These are phyloP conservation scores for Ichthyophthirius multifiliis DNA, from an alignment of 169 alveolate species.

Conservation along the genomic window DNA sequence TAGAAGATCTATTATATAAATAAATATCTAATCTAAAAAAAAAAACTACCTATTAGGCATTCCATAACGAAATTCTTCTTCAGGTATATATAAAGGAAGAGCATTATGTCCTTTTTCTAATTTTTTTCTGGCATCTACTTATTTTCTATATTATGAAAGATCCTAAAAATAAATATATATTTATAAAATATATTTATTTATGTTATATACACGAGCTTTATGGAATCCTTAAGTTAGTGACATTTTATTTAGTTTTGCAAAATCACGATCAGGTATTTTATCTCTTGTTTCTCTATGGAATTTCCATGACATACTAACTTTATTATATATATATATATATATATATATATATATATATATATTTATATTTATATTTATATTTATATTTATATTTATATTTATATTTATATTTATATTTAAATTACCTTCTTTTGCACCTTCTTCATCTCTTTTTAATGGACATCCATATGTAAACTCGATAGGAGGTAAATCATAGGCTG, in stretches of 20 bases:
- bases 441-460: slow-evolving; percentile 57
- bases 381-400: too few species aligned
- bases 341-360: too few species aligned
- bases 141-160: slow-evolving; percentile 26
- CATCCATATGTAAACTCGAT: slow-evolving; percentile 51
- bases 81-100: slow-evolving; percentile 37
- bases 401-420: too few species aligned
- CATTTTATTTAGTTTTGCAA: slow-evolving; percentile 35
- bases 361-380: too few species aligned
- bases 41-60: slow-evolving; percentile 22
- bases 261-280: slow-evolving; percentile 33
- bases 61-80: slow-evolving; percentile 45
- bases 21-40: background rate
- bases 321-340: too few species aligned
- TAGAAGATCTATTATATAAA: slow-evolving; percentile 29
- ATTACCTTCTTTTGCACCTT: slow-evolving; percentile 57
- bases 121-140: slow-evolving; percentile 34
- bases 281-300: slow-evolving; percentile 30
- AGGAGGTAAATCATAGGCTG: slow-evolving; percentile 50
- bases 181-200: background rate
- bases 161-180: background rate
- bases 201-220: slow-evolving; percentile 25
- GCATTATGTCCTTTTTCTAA: slow-evolving; percentile 37
- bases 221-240: slow-evolving; percentile 19
- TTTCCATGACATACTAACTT: slow-evolving; percentile 50